Base-by-base conservation (phyloP, 208 protist genomes). In the Acanthamoeba castellanii region DNA sequence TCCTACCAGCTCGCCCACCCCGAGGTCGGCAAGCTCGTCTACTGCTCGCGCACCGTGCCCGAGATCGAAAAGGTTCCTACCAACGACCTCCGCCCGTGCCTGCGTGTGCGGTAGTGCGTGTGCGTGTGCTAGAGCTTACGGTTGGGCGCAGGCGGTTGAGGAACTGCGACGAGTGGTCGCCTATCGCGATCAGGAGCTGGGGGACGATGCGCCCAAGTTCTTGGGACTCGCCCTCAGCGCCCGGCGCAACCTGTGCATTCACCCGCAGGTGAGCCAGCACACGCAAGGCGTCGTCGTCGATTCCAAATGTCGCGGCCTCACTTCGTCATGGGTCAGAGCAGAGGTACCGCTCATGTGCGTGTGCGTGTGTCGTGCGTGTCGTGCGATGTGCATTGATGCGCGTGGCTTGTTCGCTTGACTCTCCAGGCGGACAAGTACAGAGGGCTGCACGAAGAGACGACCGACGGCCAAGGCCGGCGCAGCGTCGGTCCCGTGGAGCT, bases 1-100 rank as follows among this genome's bases (percentile, higher is more conserved):
- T 96, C 97, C 4, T 97, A 98, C 82, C 95, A 97, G 76, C 66
- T 96, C 70, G 97, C 98, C 45, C 98, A 99, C 94, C 97, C 98
- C 9, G 84, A 98, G 72, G 98, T 98, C 34, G 97, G 98, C n/a
- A 99, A 99, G 96, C 98, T 99, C 76, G 96, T 99, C 30, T 99
- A 99, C 97, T 99, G 99, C 96, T 99, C 99, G n/a, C 98, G 99
- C 94, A 99, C 99, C 0, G 99, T 99, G 22, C 98, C 99, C 50
- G 99, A 99, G 97, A 99, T 99, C 97, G 98, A 99, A 84, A 99
- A 99, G 97, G 99, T 98, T 8, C 27, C 42, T 94, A 4, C 20
- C 87, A 5, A 9, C 59, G 3, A 11, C 66, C 9, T 32, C 34
- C 34, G 32, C 42, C 55, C 55, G 18, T 61, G 57, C 66, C n/a